Evolutionary conservation across 1,284 basidiomycete species (phyloP), one percentile per base, ranked within the genome.

Genomic region (Moniliella sp.): DNA sequence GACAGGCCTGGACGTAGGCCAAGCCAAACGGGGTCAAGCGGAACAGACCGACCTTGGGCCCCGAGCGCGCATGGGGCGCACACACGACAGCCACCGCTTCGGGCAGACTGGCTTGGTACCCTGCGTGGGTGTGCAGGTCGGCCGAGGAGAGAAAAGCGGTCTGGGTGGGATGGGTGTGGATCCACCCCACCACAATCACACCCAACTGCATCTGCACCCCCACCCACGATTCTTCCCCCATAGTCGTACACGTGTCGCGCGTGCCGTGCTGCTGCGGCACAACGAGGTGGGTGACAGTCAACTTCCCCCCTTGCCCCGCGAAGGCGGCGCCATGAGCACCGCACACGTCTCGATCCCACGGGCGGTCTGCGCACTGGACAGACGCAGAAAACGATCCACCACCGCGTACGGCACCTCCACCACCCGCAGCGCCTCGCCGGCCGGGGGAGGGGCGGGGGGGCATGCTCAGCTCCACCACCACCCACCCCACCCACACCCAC

Each of bases 71-170:
- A 34, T 70, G 70, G 0, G 81, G 82, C 2, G 80, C 78, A 48
- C 80, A 84, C 9, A 86, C 82, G 28, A 86, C 78, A 0, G 82
- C 82, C 48, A 86, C 78, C 0, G 79, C 80, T 56, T 86, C 82
- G 0, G 77, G 77, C 3, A 86, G 67, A 73, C 81, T 80, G 15
- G 71, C 61, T 45, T 86, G 81, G 62, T 82, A 86, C 4, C 70
- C 73, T 1, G 76, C 74, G 54, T 86, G 81, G 2, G 80, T 84
- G 48, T 86, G 82, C 25, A 86, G 62, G 57, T 84, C 81, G 8
- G 81, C 72, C 14, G 78, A 81, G 4, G 76, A 79, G 74, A 84
- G 45, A 42, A 64, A 64, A 39, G 80, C 84, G 33, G 74, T 76
- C 46, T 84, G 81, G 10, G 78, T 76, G 1, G 82, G 82, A 57